Conservation (phyloP, 352 stramenopile species). For the Globisporangium nunn region DNA sequence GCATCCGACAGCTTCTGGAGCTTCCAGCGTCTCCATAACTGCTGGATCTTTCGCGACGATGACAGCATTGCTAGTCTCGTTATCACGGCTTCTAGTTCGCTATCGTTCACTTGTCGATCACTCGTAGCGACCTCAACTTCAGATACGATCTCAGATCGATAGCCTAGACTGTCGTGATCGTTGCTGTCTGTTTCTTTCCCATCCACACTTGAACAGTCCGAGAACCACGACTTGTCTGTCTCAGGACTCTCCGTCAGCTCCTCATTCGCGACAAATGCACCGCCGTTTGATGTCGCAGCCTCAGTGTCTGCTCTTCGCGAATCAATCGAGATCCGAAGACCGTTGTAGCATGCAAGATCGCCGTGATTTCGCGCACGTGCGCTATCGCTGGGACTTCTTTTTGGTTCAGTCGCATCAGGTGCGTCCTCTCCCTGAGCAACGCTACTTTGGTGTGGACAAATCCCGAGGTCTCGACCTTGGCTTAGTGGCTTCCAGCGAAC, state of each 20-base stretch:
- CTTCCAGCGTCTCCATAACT: slow-evolving; percentile 14
- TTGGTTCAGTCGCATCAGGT: background rate
- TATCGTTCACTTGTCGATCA: background rate
- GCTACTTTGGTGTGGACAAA: background rate
- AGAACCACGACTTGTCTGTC: slow-evolving; percentile 17
- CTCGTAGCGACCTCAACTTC: background rate
- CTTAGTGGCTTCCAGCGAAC: background rate
- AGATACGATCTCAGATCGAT: background rate
- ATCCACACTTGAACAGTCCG: slow-evolving; percentile 14
- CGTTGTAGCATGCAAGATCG: background rate
- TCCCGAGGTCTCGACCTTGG: background rate
- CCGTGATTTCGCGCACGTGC: background rate
- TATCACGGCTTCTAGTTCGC: background rate
- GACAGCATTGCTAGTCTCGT: background rate
- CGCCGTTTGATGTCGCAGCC: slow-evolving; percentile 19
- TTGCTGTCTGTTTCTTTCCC: slow-evolving; percentile 9
- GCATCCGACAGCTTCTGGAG: background rate
- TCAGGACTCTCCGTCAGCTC: slow-evolving; percentile 16
- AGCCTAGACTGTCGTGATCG: slow-evolving; percentile 6
- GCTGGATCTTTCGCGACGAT: slow-evolving; percentile 12
- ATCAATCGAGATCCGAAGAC: slow-evolving; percentile 2
- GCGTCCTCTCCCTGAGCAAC: background rate
- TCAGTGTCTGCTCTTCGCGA: slow-evolving; percentile 23
- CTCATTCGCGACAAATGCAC: slow-evolving; percentile 13
- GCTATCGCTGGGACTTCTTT: background rate